Percentiles rank a stretch among this genome's conserved stretches.
phyloP scores from a whole-genome alignment of 441 rosid genomes.

The Populus hybrid region DNA sequence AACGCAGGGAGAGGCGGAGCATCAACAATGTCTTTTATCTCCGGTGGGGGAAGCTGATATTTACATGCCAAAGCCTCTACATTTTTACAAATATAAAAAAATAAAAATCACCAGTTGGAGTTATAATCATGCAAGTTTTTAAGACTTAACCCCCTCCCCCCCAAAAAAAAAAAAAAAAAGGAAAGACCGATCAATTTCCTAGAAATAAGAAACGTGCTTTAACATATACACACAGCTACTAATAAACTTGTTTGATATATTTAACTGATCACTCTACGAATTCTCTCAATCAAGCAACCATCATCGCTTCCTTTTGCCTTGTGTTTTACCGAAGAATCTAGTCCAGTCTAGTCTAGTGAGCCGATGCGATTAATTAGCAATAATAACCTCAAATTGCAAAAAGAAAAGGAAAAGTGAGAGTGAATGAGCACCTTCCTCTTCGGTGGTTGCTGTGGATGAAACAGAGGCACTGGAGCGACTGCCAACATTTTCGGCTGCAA shows the following conservation, averaged over 20 bases:
- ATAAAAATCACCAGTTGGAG: background rate
- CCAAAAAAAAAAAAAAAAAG: too few species aligned
- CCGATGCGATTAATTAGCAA: too few species aligned
- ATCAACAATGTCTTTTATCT: constrained; percentile 87
- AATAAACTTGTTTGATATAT: background rate
- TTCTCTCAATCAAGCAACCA: too few species aligned
- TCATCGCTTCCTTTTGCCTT: too few species aligned
- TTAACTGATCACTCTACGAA: background rate
- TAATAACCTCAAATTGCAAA: too few species aligned
- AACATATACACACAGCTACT: too few species aligned
- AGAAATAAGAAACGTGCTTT: too few species aligned
- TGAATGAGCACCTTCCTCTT: constrained; percentile 47
- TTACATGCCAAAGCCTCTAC: constrained; percentile 42
- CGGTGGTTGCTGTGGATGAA: constrained; percentile 25
- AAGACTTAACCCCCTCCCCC: too few species aligned
- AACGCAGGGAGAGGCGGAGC: constrained; percentile 88
- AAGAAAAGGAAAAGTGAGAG: too few species aligned
- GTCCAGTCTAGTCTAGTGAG: too few species aligned
- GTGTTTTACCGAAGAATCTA: too few species aligned
- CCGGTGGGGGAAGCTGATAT: constrained; percentile 74
- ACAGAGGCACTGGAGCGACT: constrained; percentile 30
- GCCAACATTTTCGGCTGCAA: constrained; percentile 43
- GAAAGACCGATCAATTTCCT: too few species aligned
- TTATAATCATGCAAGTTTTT: background rate
- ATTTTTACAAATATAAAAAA: background rate